Evolutionary conservation across 768 basidiomycete genomes (phyloP), one percentile per base, ranked within the genome.

Genomic region (Mycena haematopus): DNA sequence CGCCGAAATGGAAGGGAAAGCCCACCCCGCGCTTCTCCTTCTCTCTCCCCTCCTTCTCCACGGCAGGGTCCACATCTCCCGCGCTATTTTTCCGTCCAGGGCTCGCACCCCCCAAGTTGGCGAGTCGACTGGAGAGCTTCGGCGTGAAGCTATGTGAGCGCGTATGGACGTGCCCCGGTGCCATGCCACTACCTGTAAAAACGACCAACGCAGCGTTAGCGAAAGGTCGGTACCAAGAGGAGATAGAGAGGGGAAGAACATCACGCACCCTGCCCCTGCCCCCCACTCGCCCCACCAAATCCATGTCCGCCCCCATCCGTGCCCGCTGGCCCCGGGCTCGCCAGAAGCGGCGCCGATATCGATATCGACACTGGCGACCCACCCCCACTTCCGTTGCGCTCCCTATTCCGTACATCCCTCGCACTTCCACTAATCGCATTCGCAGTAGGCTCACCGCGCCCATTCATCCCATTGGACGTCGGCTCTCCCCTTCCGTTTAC

Each of bases 71-170:
- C 81, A 82, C 58, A 44, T 80, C 81, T 0, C 78, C 77, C 1
- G 79, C 73, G 13, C 76, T 78, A 0, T 80, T 82, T 67, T 87
- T 87, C 45, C 87, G 75, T 66, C 83, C 87, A 4, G 88, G 89
- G 64, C 81, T 85, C 19, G 82, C 21, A 17, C 11, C 38, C 11
- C 51, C 78, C 1, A 53, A 15, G 10, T n/a, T 22, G 3, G 88
- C 81, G 8, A 90, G 77, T 63, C 91, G 91, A 0, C 90, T 89
- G 2, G 90, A 82, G 19, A 90, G 73, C 61, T 88, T 89, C 0
- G 89, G 90, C 0, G 89, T 86, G 65, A 91, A 90, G 1, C 89
- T 84, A 65, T 89, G 87, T 29, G 85, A 88, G 45, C 89, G 85
- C 36, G 82, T 80, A 69, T 86, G 90, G 24, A 84, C 84, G 60